Evolutionary conservation across 768 basidiomycete species (phyloP), one percentile per base, ranked within the genome.

Genomic region (Suillus variegatus): DNA sequence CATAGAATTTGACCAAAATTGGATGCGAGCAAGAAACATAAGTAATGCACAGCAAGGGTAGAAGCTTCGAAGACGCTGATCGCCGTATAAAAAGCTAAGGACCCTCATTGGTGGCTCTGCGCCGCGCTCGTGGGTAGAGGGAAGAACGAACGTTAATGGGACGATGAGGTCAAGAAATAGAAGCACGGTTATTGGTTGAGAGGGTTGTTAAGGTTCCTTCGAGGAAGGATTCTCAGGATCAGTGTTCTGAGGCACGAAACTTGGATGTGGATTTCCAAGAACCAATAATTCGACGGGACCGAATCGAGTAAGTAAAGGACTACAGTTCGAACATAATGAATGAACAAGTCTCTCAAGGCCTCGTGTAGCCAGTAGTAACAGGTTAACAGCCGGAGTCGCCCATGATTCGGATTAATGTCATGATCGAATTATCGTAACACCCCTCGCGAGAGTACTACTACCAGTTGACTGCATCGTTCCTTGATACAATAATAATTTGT

Each of bases 21-120:
- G 32, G 32, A 32, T 38, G 62, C 55, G 62, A 63, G 55, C 38
- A 63, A 35, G 51, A 47, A 32, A 62, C 61, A 62, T 62, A 28
- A 56, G 25, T 63, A 16, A 28, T 28, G 44, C 43, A 61, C 60
- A n/a, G 63, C 61, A 64, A 62, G 63, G 63, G 63, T 43, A 16
- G 56, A 28, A 35, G 28, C 51, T 60, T 63, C 49, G 28, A 28
- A 32, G 20, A 63, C 41, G 40, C 20, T 28, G 38, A 63, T 63
- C 62, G 62, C 62, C 62, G 52, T 41, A 58, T 25, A 22, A 58
- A 41, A 58, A 58, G 40, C 38, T 18, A 22, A 36, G 54, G 16
- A 6, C 32, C 28, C 52, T 54, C 16, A 25, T 51, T 25, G 49
- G 25, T 8, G 14, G 49, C n/a, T 25, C 49, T 46, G 20, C 3